These are phyloP conservation scores for Argentina anserina DNA, from an alignment of 306 rosid species.

Conservation along the genomic window DNA sequence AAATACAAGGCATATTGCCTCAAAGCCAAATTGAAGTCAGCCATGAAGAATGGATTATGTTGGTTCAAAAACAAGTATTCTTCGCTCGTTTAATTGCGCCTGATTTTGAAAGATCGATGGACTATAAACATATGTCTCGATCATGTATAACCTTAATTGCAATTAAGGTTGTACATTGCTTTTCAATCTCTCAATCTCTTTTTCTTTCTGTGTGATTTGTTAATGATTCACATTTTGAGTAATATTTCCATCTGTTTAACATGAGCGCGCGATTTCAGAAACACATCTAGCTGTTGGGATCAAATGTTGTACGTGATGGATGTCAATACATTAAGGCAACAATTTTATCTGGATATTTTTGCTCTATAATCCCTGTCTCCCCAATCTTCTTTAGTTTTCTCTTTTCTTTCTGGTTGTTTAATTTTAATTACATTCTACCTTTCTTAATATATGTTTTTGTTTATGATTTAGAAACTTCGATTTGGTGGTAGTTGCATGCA, in stretches of 20 bases:
- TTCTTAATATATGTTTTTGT: not conserved
- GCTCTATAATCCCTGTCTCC: not conserved
- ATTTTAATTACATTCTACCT: too few species aligned
- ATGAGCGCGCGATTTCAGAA: not conserved
- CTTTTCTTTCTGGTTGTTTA: not conserved
- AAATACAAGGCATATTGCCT: slow-evolving; percentile 27
- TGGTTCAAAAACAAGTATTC: slow-evolving; percentile 39
- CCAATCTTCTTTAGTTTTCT: not conserved
- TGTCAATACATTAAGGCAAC: not conserved
- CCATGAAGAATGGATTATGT: slow-evolving; percentile 29
- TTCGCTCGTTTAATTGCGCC: slow-evolving; percentile 20
- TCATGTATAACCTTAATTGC: not conserved
- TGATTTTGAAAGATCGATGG: not conserved
- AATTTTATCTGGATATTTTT: not conserved
- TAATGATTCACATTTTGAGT: not conserved
- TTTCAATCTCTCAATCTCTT: not conserved
- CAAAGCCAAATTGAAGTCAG: slow-evolving; percentile 20
- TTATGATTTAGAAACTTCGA: not conserved
- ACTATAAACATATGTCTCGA: not conserved
- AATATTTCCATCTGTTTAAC: not conserved
- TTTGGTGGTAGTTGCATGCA: too few species aligned
- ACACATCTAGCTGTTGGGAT: not conserved
- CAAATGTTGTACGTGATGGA: not conserved
- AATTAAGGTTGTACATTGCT: not conserved
- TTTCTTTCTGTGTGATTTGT: not conserved